Base-by-base conservation (phyloP, 2,329 filamentous ascomycete genomes). In the Neopestalotiopsis sp. region DNA sequence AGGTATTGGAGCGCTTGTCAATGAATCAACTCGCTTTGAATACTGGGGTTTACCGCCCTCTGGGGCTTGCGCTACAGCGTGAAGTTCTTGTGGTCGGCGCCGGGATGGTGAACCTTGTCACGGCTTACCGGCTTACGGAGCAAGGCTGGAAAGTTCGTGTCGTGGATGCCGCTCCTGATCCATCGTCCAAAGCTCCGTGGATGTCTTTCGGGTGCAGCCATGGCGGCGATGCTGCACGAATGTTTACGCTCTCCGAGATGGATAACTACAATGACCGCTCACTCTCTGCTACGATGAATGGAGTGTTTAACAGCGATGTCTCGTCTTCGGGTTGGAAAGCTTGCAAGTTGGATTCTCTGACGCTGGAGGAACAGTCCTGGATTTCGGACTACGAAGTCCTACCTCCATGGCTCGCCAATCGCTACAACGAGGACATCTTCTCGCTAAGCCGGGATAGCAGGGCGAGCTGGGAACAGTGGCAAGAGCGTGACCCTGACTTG, bases 221-320 rank as follows among this genome's bases (percentile, higher is more conserved):
- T 28, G 58, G 58, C 28, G 58, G 58, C 28, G 30, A 61, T 13
- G 38, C 24, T 38, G 58, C 58, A 32, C 58, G 58, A 20, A 61
- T 61, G 58, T 61, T 61, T 14, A 61, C 58, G 13, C 30, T 34
- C 2, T 34, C 58, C 3, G 58, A 61, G 58, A 40, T 40, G 14
- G 58, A 61, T 14, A 61, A 61, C 58, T 61, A 61, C 30, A 61
- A 61, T 28, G 58, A 61, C 30, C 58, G 38, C 7, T 4, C 14
- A n/a, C 14, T 49, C 45, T 49, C 14, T 49, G 6, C 45, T 49
- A 49, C 45, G 45, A 49, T 49, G 45, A 49, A 49, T 49, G 45
- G 45, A 4, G 17, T 7, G 14, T 49, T 49, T n/a, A 49, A 49
- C 17, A 49, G 45, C 45, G n/a, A 49, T 49, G 45, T 49, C 14